Conservation (phyloP, 1,284 basidiomycete species). For the Trichosporon asahii region DNA sequence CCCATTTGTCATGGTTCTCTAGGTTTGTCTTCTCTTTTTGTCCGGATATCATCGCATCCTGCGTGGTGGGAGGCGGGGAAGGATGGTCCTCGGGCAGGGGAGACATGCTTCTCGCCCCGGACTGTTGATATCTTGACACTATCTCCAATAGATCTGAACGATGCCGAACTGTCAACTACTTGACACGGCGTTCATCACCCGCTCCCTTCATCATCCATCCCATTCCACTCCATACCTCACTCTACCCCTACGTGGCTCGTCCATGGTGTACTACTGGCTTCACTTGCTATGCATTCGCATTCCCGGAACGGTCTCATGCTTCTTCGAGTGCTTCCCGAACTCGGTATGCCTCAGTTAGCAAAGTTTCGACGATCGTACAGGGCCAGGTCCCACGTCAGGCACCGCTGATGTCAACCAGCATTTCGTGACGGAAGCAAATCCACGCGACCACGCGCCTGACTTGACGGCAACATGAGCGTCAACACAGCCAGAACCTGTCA, state of each 20-base stretch:
- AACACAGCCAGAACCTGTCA: neutral
- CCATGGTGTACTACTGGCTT: slow-evolving; percentile 23
- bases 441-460: slow-evolving; percentile 5
- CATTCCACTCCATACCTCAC: neutral
- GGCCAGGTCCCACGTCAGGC: slow-evolving; percentile 5
- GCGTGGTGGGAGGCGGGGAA: neutral
- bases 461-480: neutral
- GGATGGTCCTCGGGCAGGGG: neutral
- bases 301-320: too few species aligned
- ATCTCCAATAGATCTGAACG: neutral
- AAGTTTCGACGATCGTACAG: neutral
- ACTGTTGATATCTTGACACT: slow-evolving; percentile 1
- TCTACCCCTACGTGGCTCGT: slow-evolving; percentile 14
- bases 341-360: too few species aligned
- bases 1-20: neutral
- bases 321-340: too few species aligned
- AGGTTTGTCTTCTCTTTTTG: slow-evolving; percentile 6
- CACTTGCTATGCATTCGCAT: slow-evolving; percentile 22
- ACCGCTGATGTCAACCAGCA: neutral
- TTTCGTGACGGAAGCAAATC: neutral
- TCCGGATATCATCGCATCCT: neutral
- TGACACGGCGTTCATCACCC: neutral
- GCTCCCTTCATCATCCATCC: neutral
- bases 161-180: neutral
- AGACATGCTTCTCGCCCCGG: neutral